A percentile compares a stretch with the other conserved stretches of the same genome.
phyloP scores from a whole-genome alignment of 2,329 filamentous ascomycete genomes.

The Ophiostoma pallidulum region DNA sequence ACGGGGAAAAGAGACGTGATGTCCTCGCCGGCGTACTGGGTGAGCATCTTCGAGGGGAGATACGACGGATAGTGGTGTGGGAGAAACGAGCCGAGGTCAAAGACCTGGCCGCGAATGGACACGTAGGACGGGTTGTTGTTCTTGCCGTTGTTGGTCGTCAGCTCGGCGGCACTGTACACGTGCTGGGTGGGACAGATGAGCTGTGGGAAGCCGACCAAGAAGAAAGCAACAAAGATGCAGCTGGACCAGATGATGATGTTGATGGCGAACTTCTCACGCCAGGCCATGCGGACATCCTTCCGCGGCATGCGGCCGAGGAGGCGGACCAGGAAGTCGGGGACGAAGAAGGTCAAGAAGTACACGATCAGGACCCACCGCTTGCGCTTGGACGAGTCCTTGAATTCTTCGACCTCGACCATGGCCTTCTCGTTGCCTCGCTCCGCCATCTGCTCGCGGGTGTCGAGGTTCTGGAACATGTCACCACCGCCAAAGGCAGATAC shows the following conservation, averaged over 20 bases:
- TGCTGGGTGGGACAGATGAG: slow-evolving; percentile 88
- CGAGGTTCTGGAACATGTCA: slow-evolving; percentile 97
- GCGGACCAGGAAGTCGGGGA: slow-evolving; percentile 76
- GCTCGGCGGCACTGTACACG: slow-evolving; percentile 71
- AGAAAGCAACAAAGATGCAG: slow-evolving; percentile 70
- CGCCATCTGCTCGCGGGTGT: slow-evolving; percentile 87
- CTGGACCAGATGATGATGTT: slow-evolving; percentile 93
- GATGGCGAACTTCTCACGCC: slow-evolving; percentile 96
- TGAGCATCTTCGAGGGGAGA: slow-evolving; percentile 52
- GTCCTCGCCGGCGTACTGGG: slow-evolving; percentile 79
- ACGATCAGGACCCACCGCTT: slow-evolving; percentile 87
- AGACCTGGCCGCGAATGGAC: slow-evolving; percentile 81
- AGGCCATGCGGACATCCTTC: slow-evolving; percentile 85
- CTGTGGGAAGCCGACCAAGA: slow-evolving; percentile 79
- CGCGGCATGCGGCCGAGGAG: slow-evolving; percentile 75
- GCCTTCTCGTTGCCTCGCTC: slow-evolving; percentile 90
- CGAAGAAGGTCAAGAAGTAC: slow-evolving; percentile 73
- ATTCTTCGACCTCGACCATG: slow-evolving; percentile 82
- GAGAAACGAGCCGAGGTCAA: slow-evolving; percentile 67
- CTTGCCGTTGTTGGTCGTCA: slow-evolving; percentile 66
- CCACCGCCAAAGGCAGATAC: slow-evolving; percentile 83
- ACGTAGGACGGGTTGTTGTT: slow-evolving; percentile 55
- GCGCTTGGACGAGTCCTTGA: slow-evolving; percentile 64
- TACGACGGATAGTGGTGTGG: slow-evolving; percentile 67
- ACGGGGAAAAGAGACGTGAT: slow-evolving; percentile 86